These are phyloP conservation scores for Brassica juncea DNA, from an alignment of 345 rosid genomes.

Conservation along the genomic window DNA sequence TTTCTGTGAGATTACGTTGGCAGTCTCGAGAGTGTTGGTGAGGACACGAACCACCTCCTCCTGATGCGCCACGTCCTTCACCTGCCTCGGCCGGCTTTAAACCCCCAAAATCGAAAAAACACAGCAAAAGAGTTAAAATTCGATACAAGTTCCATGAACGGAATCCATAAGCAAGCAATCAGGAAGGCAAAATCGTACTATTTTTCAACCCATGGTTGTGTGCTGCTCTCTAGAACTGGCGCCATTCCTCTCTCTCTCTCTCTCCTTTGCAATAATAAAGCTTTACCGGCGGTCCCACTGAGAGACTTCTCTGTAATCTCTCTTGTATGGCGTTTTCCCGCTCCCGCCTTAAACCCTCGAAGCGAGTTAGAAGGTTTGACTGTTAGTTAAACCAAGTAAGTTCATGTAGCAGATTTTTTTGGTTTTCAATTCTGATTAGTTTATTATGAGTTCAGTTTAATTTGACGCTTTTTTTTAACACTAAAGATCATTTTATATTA, in stretches of 20 bases:
- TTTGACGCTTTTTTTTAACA: no score
- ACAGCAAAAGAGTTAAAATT: not conserved
- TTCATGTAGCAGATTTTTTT: no score
- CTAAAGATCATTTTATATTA: no score
- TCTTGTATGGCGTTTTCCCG: conserved; percentile 9
- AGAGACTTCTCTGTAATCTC: conserved; percentile 4
- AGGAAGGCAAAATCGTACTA: conserved; percentile 41
- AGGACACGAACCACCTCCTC: conserved; percentile 98
- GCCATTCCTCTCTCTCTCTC: conserved; percentile 52
- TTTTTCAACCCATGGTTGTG: conserved; percentile 98
- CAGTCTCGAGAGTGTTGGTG: conserved; percentile 88
- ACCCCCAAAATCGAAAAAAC: not conserved
- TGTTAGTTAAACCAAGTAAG: not conserved
- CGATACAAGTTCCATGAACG: not conserved
- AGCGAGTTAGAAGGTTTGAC: not conserved
- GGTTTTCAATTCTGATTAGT: no score
- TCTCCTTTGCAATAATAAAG: not conserved
- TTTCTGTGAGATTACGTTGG: conserved; percentile 46
- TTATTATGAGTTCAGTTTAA: no score
- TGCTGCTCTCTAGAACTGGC: conserved; percentile 76
- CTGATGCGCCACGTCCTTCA: conserved; percentile 92
- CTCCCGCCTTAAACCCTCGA: conserved; percentile 14
- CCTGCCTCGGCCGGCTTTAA: conserved; percentile 84
- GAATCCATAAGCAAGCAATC: no score
- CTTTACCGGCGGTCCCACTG: not conserved